phyloP scores from a whole-genome alignment of 139 green algal species.

The Volvox reticuliferus region DNA sequence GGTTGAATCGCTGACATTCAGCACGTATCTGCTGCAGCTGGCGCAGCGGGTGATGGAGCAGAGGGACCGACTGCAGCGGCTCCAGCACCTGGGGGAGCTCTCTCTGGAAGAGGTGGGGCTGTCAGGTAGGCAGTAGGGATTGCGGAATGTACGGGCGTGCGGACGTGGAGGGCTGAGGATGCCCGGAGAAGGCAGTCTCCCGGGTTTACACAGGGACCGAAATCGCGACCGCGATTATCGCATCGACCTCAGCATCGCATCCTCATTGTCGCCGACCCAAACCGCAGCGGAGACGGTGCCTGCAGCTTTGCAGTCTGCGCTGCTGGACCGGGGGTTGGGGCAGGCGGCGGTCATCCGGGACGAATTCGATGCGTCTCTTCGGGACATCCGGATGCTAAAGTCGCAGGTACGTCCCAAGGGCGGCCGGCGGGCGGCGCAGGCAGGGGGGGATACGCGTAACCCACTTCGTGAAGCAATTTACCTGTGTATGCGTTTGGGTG shows the following conservation, averaged over 20 bases:
- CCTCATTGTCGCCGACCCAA: too few species aligned
- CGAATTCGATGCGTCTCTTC: background rate
- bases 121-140: background rate
- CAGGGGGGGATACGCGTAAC: too few species aligned
- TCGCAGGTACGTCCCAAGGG: background rate
- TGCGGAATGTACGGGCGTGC: too few species aligned
- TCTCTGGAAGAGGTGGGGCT: background rate
- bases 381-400: background rate
- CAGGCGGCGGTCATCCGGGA: background rate
- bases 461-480: too few species aligned
- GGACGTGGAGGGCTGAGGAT: too few species aligned
- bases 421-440: background rate
- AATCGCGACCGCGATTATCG: too few species aligned
- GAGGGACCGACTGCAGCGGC: constrained; percentile 25
- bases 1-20: background rate
- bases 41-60: background rate
- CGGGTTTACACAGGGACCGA: too few species aligned
- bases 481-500: too few species aligned
- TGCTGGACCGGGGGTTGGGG: background rate
- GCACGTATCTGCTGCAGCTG: background rate
- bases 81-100: background rate
- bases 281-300: background rate
- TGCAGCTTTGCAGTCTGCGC: background rate
- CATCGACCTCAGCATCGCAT: too few species aligned
- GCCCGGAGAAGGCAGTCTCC: too few species aligned